phyloP scores from a whole-genome alignment of 1,284 basidiomycete genomes.

The Neonothopanus nambi region DNA sequence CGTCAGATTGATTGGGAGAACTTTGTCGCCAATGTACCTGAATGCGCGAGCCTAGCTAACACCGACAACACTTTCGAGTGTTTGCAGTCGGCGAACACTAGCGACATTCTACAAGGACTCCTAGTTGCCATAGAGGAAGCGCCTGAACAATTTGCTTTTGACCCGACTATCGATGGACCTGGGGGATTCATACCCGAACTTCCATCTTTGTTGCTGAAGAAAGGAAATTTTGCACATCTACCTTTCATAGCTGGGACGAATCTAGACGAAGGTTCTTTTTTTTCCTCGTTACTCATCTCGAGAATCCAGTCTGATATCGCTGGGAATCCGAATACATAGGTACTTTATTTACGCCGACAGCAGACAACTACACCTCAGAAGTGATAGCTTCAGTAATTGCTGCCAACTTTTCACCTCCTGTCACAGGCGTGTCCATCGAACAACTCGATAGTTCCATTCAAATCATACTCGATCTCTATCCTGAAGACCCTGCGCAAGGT shows the following conservation, averaged over 20 bases:
- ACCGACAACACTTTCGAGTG: constrained; percentile 42
- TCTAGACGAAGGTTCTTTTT: constrained; percentile 15
- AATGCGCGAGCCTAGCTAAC: constrained; percentile 31
- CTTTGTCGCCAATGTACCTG: constrained; percentile 39
- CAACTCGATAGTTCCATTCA: constrained; percentile 4
- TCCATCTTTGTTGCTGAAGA: constrained; percentile 11
- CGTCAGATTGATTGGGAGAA: constrained; percentile 41
- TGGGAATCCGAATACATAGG: background rate
- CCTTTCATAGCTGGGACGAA: constrained; percentile 15
- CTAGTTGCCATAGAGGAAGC: constrained; percentile 12
- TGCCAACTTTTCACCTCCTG: constrained; percentile 3
- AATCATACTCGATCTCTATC: constrained; percentile 18
- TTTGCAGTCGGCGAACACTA: constrained; percentile 22
- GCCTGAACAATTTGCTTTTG: constrained; percentile 35
- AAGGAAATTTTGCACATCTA: constrained; percentile 5
- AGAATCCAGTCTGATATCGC: background rate
- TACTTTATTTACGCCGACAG: constrained; percentile 10
- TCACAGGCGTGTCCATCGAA: background rate
- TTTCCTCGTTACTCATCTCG: background rate
- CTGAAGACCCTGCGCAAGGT: constrained; percentile 22
- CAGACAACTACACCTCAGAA: constrained; percentile 11
- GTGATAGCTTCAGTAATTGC: constrained; percentile 2
- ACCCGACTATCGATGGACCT: constrained; percentile 29
- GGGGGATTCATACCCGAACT: constrained; percentile 14
- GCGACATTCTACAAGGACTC: constrained; percentile 5